Evolutionary conservation across 148 eudicot genomes (phyloP), one percentile per base, ranked within the genome.

Genomic region (Rhododendron kiyosumense): DNA sequence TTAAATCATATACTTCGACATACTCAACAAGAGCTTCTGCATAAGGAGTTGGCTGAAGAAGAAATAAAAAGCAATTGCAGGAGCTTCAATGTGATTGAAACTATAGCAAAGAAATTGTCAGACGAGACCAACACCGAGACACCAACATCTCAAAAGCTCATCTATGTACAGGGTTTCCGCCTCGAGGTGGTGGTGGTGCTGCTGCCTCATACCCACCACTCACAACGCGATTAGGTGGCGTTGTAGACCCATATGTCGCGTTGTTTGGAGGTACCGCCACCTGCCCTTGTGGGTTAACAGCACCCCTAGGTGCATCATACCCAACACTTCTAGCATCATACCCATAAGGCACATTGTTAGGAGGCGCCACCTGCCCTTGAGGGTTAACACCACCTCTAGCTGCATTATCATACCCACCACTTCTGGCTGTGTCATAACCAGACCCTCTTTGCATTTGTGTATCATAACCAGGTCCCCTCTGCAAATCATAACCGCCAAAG

Each of bases 151-250:
- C 83, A 57, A 81, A 15, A 17, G 73, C 63, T 91, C 87, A 94
- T 88, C 95, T 87, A 41, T 89, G 94, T 77, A 59, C 80, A 28
- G 93, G 84, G 71, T 92, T 90, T 74, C 87, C 91, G 13, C 93
- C 93, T 34, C 84, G 88, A 34, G 84, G 81, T 36, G 80, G 88
- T 36, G 84, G 48, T 14, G 28, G 51, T 77, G 80, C 17, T 77
- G 80, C 83, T 32, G 88, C 81, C 82, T 92, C 93, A 87, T 90
- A 88, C 32, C 92, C 93, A n/a, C 92, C 93, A 30, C 89, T n/a
- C 36, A 87, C 88, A 61, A 85, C 76, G n/a, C 91, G 89, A 89
- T 84, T 65, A 83, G 88, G 84, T 2, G 93, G 86, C 30, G 90
- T 79, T 77, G 92, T 90, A 86, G 90, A 89, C 45, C 93, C 94